Percentiles rank a stretch among this genome's conserved stretches.
These are phyloP conservation scores for Sonneratia alba DNA, from an alignment of 345 rosid species.

Conservation along the genomic window DNA sequence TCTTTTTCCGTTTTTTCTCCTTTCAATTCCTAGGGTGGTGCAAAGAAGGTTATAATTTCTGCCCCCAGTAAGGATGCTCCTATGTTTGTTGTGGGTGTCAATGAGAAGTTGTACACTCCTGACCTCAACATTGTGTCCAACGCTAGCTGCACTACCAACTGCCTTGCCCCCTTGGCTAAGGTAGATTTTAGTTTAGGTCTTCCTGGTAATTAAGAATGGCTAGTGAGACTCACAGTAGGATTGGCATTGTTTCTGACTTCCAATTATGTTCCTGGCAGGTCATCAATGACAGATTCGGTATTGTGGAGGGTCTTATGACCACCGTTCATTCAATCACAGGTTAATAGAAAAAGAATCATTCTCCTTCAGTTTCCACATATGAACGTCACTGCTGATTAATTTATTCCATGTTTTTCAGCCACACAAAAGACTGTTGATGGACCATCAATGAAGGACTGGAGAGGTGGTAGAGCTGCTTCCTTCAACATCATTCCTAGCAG, in stretches of 20 bases:
- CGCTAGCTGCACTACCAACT: constrained; percentile 78
- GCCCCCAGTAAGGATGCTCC: constrained; percentile 66
- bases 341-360: not conserved
- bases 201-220: not conserved
- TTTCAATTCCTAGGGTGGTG: constrained; percentile 39
- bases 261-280: constrained; percentile 23
- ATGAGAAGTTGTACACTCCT: constrained; percentile 44
- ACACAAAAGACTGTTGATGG: constrained; percentile 74
- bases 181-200: constrained; percentile 10
- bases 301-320: constrained; percentile 73
- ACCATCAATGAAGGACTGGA: constrained; percentile 76
- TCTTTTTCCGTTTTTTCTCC: not conserved
- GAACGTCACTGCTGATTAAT: not conserved
- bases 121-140: constrained; percentile 47
- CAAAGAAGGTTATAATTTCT: constrained; percentile 56
- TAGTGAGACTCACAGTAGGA: not conserved
- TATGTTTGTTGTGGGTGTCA: constrained; percentile 69
- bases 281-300: constrained; percentile 52
- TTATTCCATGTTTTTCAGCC: constrained; percentile 20
- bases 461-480: constrained; percentile 74
- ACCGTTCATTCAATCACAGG: constrained; percentile 67
- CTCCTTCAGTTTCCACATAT: not conserved
- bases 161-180: constrained; percentile 71
- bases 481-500: constrained; percentile 69
- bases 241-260: not conserved